Conservation (phyloP, 2,329 filamentous ascomycete genomes). For the Colletotrichum paranaense region DNA sequence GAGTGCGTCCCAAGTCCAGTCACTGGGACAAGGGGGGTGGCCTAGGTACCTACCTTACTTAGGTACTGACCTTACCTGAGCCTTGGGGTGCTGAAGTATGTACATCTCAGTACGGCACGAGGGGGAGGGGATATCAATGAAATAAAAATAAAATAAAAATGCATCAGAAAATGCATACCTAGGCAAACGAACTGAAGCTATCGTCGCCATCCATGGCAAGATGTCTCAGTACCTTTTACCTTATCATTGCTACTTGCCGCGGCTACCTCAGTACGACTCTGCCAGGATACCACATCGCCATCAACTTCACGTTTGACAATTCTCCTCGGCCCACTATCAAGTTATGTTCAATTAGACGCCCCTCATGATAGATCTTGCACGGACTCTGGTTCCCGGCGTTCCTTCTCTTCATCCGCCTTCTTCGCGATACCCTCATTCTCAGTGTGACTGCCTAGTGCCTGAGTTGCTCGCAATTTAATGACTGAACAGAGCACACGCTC, state of each 20-base stretch:
- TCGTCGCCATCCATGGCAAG: background rate
- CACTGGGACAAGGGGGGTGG: background rate
- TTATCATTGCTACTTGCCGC: background rate
- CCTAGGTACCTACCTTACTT: background rate
- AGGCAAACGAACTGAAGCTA: background rate
- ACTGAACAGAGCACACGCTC: background rate
- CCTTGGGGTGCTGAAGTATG: too few species aligned
- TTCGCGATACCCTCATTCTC: background rate
- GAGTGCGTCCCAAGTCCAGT: constrained; percentile 33
- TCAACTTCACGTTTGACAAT: background rate
- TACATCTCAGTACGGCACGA: background rate
- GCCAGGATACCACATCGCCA: background rate
- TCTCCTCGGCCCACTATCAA: background rate
- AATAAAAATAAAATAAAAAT: background rate
- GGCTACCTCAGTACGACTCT: background rate
- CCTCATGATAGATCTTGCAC: background rate
- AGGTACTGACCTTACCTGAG: too few species aligned
- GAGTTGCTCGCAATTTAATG: background rate
- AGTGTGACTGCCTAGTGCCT: background rate
- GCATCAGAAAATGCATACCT: background rate
- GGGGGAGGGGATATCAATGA: background rate
- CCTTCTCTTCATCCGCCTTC: background rate
- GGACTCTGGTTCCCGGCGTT: background rate
- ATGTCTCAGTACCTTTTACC: too few species aligned
- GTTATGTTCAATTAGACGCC: background rate